These are phyloP conservation scores for Trichoderma guizhouense DNA, from an alignment of 2,329 filamentous ascomycete genomes.

Conservation along the genomic window DNA sequence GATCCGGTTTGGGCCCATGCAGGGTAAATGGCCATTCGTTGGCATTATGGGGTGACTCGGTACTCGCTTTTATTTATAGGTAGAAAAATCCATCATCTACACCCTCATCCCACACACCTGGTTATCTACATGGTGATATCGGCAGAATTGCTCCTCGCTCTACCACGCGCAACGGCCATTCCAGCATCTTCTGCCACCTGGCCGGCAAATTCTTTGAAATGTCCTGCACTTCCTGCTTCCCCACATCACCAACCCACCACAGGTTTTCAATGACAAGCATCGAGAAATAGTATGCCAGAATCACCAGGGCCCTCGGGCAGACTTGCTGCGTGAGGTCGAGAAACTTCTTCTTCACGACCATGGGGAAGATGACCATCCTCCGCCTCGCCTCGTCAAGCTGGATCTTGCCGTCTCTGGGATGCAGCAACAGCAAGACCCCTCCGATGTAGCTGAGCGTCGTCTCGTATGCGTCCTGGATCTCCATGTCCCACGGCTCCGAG, in stretches of 20 bases:
- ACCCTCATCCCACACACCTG: background rate
- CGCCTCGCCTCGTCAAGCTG: slow-evolving; percentile 10
- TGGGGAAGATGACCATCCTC: slow-evolving; percentile 18
- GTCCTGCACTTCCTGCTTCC: slow-evolving; percentile 12
- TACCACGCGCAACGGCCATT: slow-evolving; percentile 13
- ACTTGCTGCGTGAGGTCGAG: slow-evolving; percentile 10
- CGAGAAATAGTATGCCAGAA: slow-evolving; percentile 21
- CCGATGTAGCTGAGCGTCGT: slow-evolving; percentile 23
- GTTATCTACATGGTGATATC: background rate
- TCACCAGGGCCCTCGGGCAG: slow-evolving; percentile 17
- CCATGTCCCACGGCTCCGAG: slow-evolving; percentile 21
- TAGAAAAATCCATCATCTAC: background rate
- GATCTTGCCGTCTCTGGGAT: background rate
- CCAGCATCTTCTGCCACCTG: slow-evolving; percentile 13
- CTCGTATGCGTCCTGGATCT: slow-evolving; percentile 22
- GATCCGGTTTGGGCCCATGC: background rate
- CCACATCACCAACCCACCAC: slow-evolving; percentile 20
- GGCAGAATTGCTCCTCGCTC: background rate
- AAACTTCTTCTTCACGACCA: slow-evolving; percentile 19
- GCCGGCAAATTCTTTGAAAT: slow-evolving; percentile 8
- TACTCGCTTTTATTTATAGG: background rate
- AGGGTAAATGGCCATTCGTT: background rate
- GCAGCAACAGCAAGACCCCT: background rate
- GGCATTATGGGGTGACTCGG: background rate
- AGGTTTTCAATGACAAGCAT: slow-evolving; percentile 8